These are phyloP conservation scores for Mortierella sp. DNA, from an alignment of 371 early-diverging fungal species.

Conservation along the genomic window DNA sequence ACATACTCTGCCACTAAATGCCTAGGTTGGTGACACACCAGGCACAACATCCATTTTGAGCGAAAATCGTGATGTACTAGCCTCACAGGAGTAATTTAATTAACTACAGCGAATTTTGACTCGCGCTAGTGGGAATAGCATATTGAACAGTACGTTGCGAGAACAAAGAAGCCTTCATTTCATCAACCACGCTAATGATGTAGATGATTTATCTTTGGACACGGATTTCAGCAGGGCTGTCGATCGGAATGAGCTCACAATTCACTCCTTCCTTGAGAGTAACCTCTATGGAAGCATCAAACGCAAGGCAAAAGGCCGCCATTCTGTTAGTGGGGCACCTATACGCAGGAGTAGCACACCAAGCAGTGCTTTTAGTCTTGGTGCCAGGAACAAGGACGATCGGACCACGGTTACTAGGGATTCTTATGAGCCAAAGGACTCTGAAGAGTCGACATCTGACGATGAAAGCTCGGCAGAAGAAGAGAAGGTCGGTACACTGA, in stretches of 20 bases:
- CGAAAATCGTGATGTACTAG: constrained; percentile 22
- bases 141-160: constrained; percentile 29
- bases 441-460: constrained; percentile 1
- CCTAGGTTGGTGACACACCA: constrained; percentile 23
- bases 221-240: constrained; percentile 19
- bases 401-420: neutral
- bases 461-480: constrained; percentile 14
- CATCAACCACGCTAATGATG: constrained; percentile 14
- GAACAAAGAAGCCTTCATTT: constrained; percentile 24
- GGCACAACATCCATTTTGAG: constrained; percentile 31
- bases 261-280: constrained; percentile 24
- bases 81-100: constrained; percentile 20
- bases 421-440: neutral
- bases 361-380: constrained; percentile 4
- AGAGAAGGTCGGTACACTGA: constrained; percentile 16
- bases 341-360: neutral
- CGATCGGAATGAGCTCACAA: constrained; percentile 23
- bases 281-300: constrained; percentile 1
- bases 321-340: constrained; percentile 8
- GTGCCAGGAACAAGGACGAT: constrained; percentile 3
- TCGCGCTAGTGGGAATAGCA: constrained; percentile 12
- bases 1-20: constrained; percentile 31
- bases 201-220: neutral
- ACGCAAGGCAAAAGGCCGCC: constrained; percentile 1
- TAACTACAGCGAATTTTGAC: constrained; percentile 31